Conservation (phyloP, 176 grass and related monocot genomes). For the Areca catechu region DNA sequence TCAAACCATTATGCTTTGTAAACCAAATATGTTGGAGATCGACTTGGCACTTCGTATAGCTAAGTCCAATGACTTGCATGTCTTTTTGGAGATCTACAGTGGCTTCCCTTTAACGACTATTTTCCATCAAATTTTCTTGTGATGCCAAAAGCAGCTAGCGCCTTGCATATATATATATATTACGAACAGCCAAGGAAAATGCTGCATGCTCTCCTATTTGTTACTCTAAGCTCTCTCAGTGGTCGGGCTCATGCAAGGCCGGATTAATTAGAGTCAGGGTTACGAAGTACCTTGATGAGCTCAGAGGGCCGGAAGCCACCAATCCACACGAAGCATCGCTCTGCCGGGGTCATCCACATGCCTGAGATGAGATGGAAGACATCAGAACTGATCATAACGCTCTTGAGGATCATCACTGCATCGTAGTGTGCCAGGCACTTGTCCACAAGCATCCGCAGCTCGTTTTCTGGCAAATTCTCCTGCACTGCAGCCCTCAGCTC, state of each 20-base stretch:
- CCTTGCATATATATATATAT: too few relatives aligned
- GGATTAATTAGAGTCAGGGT: neutral
- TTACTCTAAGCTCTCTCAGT: too few relatives aligned
- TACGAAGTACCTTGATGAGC: conserved; percentile 37
- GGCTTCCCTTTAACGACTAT: too few relatives aligned
- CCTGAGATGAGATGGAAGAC: conserved; percentile 66
- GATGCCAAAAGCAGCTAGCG: too few relatives aligned
- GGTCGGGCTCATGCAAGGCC: neutral
- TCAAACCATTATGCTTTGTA: too few relatives aligned
- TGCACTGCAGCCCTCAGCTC: conserved; percentile 51
- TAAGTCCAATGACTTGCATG: too few relatives aligned
- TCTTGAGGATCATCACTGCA: conserved; percentile 41
- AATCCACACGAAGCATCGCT: conserved; percentile 77
- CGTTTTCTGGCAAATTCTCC: conserved; percentile 37
- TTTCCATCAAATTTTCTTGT: too few relatives aligned
- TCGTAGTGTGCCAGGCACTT: conserved; percentile 45
- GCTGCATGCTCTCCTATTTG: neutral
- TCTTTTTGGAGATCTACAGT: too few relatives aligned
- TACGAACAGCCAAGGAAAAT: neutral
- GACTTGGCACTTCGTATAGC: too few relatives aligned
- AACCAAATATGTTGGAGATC: too few relatives aligned
- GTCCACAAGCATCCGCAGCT: conserved; percentile 43
- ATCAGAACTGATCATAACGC: conserved; percentile 31
- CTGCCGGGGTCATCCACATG: conserved; percentile 50
- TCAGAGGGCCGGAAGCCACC: conserved; percentile 63